phyloP scores from a whole-genome alignment of 805 yeast genomes.

The Wickerhamiella shivajii region DNA sequence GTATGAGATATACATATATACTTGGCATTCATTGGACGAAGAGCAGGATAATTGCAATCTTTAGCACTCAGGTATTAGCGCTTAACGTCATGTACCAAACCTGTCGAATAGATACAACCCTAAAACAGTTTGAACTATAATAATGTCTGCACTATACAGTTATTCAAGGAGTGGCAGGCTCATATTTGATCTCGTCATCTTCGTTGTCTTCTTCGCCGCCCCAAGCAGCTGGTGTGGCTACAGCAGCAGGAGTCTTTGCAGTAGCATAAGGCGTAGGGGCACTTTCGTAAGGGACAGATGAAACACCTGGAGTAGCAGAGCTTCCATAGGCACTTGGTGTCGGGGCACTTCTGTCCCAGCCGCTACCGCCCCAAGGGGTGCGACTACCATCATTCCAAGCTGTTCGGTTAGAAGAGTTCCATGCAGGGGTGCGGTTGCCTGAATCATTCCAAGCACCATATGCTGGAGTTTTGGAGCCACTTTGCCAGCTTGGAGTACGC shows the following conservation, averaged over 20 bases:
- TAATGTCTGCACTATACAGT: too few relatives aligned
- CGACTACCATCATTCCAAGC: conserved; percentile 34
- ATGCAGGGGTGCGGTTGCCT: conserved; percentile 25
- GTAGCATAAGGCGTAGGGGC: conserved; percentile 21
- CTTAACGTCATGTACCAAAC: too few relatives aligned
- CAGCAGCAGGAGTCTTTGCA: conserved; percentile 20
- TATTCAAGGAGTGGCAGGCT: conserved; percentile 23
- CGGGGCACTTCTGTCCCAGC: conserved; percentile 24
- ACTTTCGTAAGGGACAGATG: conserved; percentile 24
- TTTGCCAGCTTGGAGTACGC: conserved; percentile 12
- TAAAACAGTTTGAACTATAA: too few relatives aligned
- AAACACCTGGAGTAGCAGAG: conserved; percentile 27
- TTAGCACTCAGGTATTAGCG: too few relatives aligned
- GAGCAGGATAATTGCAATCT: too few relatives aligned
- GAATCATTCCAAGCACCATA: conserved; percentile 25
- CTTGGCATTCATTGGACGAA: too few relatives aligned
- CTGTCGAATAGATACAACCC: too few relatives aligned
- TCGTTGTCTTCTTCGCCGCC: conserved; percentile 22
- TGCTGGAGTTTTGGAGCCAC: conserved; percentile 28
- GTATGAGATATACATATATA: too few relatives aligned
- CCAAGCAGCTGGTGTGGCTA: conserved; percentile 25
- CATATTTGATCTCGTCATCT: conserved; percentile 24
- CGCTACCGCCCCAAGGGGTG: conserved; percentile 28
- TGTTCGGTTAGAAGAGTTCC: conserved; percentile 32
- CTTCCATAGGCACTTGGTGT: conserved; percentile 26